phyloP scores from a whole-genome alignment of 2,329 filamentous ascomycete genomes.

The Penicillium sp. region DNA sequence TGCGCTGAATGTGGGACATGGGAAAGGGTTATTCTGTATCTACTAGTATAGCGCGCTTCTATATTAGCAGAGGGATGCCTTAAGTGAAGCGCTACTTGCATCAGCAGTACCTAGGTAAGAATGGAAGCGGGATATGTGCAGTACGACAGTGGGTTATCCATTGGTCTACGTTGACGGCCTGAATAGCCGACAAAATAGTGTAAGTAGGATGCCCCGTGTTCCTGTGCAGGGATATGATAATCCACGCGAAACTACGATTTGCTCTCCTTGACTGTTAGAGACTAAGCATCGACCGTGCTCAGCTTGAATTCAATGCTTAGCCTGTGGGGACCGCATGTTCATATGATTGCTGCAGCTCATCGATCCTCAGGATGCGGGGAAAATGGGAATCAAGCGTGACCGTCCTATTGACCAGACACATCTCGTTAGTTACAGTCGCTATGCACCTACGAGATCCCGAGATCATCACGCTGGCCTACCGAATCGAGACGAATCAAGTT shows the following conservation, averaged over 20 bases:
- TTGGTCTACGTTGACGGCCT: background rate
- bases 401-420: background rate
- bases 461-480: slow-evolving; percentile 12
- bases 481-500: slow-evolving; percentile 9
- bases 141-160: background rate
- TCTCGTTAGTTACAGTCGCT: too few species aligned
- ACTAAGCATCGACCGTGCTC: background rate
- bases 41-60: background rate
- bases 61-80: background rate
- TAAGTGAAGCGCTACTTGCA: too few species aligned
- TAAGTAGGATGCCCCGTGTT: background rate
- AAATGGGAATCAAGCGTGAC: background rate
- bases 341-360: background rate
- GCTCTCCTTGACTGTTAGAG: background rate
- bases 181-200: background rate
- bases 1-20: background rate
- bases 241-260: background rate
- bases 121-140: background rate
- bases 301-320: background rate
- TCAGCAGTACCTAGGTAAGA: background rate
- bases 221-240: background rate
- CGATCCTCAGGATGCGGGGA: background rate
- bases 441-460: background rate
- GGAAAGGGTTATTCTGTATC: too few species aligned
- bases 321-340: background rate